Conservation (phyloP, 495 filamentous ascomycete genomes). For the Penicillium cataractarum region DNA sequence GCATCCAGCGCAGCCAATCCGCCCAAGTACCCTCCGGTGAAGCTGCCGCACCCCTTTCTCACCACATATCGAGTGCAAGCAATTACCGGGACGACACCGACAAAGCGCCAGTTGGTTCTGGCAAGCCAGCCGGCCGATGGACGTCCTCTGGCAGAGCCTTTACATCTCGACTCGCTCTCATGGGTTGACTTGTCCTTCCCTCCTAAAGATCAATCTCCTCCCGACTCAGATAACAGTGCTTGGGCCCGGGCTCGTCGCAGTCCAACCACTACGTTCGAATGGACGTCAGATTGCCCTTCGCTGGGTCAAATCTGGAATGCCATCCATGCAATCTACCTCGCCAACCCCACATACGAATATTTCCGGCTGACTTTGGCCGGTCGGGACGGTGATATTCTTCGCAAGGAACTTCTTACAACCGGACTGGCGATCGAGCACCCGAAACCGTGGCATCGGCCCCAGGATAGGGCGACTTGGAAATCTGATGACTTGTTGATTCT, state of each 20-base stretch:
- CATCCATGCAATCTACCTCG: slow-evolving; percentile 60
- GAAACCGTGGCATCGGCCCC: slow-evolving; percentile 29
- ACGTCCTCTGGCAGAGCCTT: slow-evolving; percentile 29
- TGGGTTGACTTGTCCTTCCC: slow-evolving; percentile 36
- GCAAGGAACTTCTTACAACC: slow-evolving; percentile 54
- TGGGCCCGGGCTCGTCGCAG: slow-evolving; percentile 49
- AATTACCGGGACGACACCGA: slow-evolving; percentile 25
- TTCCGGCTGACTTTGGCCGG: slow-evolving; percentile 55
- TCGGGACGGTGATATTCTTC: slow-evolving; percentile 40
- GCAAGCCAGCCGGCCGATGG: slow-evolving; percentile 33
- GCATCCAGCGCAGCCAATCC: slow-evolving; percentile 11
- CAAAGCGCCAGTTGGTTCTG: slow-evolving; percentile 30
- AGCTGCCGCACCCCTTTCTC: slow-evolving; percentile 37
- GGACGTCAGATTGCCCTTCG: slow-evolving; percentile 46
- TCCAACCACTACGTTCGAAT: slow-evolving; percentile 43
- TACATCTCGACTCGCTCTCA: slow-evolving; percentile 38
- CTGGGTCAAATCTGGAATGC: slow-evolving; percentile 65
- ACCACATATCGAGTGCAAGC: slow-evolving; percentile 35
- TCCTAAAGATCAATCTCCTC: slow-evolving; percentile 30
- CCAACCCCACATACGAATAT: slow-evolving; percentile 55
- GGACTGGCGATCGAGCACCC: slow-evolving; percentile 57
- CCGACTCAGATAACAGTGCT: slow-evolving; percentile 45
- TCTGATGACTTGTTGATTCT: slow-evolving; percentile 37
- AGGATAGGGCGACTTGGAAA: slow-evolving; percentile 19
- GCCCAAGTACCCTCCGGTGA: slow-evolving; percentile 31